Evolutionary conservation across 169 alveolate species (phyloP).

Genomic region (Plasmodium inui): DNA sequence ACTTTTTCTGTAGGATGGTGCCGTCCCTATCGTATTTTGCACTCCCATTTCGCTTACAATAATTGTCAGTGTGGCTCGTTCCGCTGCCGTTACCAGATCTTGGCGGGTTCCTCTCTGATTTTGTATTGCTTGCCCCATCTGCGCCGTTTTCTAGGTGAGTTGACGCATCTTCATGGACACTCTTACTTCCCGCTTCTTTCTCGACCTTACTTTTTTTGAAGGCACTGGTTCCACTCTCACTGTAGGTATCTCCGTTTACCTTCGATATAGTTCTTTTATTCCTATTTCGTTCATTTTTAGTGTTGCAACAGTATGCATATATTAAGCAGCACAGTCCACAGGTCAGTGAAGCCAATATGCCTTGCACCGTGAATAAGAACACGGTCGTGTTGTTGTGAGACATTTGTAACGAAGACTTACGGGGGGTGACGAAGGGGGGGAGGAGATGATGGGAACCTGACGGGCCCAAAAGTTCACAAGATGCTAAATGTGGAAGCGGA

Average conservation of each 20-base stretch:
- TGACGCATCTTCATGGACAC: background rate
- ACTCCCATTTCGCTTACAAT: background rate
- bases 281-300: conserved; percentile 2
- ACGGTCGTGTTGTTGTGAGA: conserved; percentile 30
- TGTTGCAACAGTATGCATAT: conserved; percentile 60
- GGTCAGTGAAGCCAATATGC: conserved; percentile 55
- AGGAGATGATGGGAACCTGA: background rate
- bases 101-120: background rate
- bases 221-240: background rate
- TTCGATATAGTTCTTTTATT: conserved; percentile 59
- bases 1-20: background rate
- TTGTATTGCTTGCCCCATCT: background rate
- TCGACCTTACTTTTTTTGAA: conserved; percentile 36
- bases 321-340: conserved; percentile 67
- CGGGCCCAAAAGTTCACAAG: background rate
- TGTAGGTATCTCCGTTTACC: background rate
- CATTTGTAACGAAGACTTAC: conserved; percentile 3
- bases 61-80: background rate
- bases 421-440: background rate
- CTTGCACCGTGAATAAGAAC: conserved; percentile 60
- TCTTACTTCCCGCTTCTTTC: background rate
- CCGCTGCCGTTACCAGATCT: background rate
- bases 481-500: background rate
- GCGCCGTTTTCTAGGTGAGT: background rate
- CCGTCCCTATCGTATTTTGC: background rate